Percentiles rank a stretch among this genome's conserved stretches.
Conservation (phyloP, 2,329 filamentous ascomycete species). For the Aspergillus sp. region DNA sequence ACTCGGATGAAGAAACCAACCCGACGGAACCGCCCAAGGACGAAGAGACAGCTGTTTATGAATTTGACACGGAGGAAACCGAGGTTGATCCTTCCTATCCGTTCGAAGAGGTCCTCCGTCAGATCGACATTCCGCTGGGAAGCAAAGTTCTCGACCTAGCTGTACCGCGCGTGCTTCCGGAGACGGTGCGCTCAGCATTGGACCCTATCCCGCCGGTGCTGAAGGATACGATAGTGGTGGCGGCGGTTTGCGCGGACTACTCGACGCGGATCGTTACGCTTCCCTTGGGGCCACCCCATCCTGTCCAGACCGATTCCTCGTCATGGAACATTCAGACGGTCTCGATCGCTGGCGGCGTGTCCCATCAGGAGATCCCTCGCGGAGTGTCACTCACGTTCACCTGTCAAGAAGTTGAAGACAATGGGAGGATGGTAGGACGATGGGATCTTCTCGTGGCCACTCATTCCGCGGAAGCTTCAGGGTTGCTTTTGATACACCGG, state of each 20-base stretch:
- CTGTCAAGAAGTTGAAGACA: slow-evolving; percentile 26
- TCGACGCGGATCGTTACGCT: slow-evolving; percentile 48
- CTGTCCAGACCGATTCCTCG: slow-evolving; percentile 27
- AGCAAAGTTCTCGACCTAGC: slow-evolving; percentile 47
- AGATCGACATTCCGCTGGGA: slow-evolving; percentile 48
- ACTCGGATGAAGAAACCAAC: slow-evolving; percentile 45
- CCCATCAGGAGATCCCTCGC: slow-evolving; percentile 45
- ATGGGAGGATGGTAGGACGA: slow-evolving; percentile 16
- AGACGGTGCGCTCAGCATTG: slow-evolving; percentile 29
- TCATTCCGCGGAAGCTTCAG: slow-evolving; percentile 38
- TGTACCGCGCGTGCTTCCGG: slow-evolving; percentile 38
- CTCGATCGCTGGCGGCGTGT: slow-evolving; percentile 39
- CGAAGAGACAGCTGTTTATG: slow-evolving; percentile 16
- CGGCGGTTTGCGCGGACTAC: slow-evolving; percentile 49
- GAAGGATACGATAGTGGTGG: slow-evolving; percentile 45
- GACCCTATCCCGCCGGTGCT: slow-evolving; percentile 42
- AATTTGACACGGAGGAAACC: slow-evolving; percentile 47
- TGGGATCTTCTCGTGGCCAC: slow-evolving; percentile 42
- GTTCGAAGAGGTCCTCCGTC: slow-evolving; percentile 46
- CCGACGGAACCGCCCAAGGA: slow-evolving; percentile 17
- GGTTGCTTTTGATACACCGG: slow-evolving; percentile 38
- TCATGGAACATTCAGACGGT: slow-evolving; percentile 41
- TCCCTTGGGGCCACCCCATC: slow-evolving; percentile 47
- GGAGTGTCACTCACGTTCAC: slow-evolving; percentile 49
- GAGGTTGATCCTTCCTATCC: slow-evolving; percentile 51